These are phyloP conservation scores for Mrakia frigida DNA, from an alignment of 768 basidiomycete species.

Conservation along the genomic window DNA sequence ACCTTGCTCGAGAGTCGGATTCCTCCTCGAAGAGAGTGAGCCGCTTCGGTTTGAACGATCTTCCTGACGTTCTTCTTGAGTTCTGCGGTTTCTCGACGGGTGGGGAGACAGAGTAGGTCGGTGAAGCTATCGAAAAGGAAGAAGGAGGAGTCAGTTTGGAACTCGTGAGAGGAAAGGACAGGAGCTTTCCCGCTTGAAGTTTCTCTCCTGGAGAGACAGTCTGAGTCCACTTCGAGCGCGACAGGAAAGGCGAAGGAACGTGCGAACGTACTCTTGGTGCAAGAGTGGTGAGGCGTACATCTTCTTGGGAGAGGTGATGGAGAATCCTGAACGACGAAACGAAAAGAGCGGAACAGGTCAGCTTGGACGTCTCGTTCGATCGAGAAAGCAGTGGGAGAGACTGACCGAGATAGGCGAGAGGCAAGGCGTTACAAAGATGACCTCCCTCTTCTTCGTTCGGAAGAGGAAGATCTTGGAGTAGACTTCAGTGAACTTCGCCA, in stretches of 20 bases:
- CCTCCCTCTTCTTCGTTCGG: conserved; percentile 10
- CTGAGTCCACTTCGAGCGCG: too few relatives aligned
- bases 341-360: neutral
- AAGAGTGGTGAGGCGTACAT: conserved; percentile 6
- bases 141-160: neutral
- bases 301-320: conserved; percentile 1
- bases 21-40: conserved; percentile 7
- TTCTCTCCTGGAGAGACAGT: too few relatives aligned
- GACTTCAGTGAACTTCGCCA: neutral
- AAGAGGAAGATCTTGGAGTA: conserved; percentile 10
- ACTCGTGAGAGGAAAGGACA: neutral
- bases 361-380: neutral
- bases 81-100: neutral
- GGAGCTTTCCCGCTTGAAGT: too few relatives aligned
- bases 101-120: neutral
- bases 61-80: conserved; percentile 14
- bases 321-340: neutral
- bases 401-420: conserved; percentile 15
- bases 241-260: too few relatives aligned
- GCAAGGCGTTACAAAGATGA: conserved; percentile 9
- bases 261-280: neutral
- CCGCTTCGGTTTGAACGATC: neutral
- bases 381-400: neutral
- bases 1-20: conserved; percentile 9
- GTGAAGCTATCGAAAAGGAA: neutral